phyloP scores from a whole-genome alignment of 2,329 filamentous ascomycete species.

The Ascochyta pisi region DNA sequence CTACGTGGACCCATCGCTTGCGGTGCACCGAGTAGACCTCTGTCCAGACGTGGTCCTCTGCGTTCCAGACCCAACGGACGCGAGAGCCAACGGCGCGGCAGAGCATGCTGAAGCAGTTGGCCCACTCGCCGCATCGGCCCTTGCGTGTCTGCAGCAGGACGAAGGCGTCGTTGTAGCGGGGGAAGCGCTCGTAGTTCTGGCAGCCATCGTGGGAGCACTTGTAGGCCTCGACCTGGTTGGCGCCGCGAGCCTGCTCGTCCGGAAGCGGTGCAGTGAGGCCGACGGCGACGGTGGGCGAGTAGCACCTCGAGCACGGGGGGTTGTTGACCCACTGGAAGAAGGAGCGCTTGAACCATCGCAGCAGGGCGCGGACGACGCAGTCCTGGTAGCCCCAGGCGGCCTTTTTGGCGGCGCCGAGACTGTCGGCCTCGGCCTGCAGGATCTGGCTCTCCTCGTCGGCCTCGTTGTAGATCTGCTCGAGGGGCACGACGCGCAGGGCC shows the following conservation, averaged over 20 bases:
- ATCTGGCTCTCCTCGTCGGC: slow-evolving; percentile 94
- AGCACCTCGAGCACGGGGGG: slow-evolving; percentile 81
- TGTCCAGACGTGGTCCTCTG: slow-evolving; percentile 97
- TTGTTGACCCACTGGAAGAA: slow-evolving; percentile 99
- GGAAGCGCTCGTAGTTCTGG: slow-evolving; percentile 83
- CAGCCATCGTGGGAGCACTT: slow-evolving; percentile 80
- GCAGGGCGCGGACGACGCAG: slow-evolving; percentile 86
- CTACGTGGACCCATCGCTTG: slow-evolving; percentile 94
- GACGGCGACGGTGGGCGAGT: slow-evolving; percentile 80
- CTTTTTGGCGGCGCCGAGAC: slow-evolving; percentile 78
- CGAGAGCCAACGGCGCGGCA: slow-evolving; percentile 90
- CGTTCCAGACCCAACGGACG: slow-evolving; percentile 98
- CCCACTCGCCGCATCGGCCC: slow-evolving; percentile 93
- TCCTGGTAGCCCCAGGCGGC: slow-evolving; percentile 98
- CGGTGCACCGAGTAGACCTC: slow-evolving; percentile 96
- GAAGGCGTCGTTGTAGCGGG: slow-evolving; percentile 95
- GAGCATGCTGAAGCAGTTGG: slow-evolving; percentile 98
- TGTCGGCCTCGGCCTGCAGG: slow-evolving; percentile 84
- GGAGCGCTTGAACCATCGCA: slow-evolving; percentile 94
- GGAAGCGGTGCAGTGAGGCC: slow-evolving; percentile 85
- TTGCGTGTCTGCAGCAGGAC: slow-evolving; percentile 83
- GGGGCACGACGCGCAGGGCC: slow-evolving; percentile 81
- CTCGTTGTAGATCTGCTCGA: slow-evolving; percentile 90
- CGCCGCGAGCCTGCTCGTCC: slow-evolving; percentile 88
- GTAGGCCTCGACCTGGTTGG: slow-evolving; percentile 87